Percentiles rank a stretch among this genome's conserved stretches.
These are phyloP conservation scores for Scheffersomyces stipitis DNA, from an alignment of 805 yeast genomes.

Conservation along the genomic window DNA sequence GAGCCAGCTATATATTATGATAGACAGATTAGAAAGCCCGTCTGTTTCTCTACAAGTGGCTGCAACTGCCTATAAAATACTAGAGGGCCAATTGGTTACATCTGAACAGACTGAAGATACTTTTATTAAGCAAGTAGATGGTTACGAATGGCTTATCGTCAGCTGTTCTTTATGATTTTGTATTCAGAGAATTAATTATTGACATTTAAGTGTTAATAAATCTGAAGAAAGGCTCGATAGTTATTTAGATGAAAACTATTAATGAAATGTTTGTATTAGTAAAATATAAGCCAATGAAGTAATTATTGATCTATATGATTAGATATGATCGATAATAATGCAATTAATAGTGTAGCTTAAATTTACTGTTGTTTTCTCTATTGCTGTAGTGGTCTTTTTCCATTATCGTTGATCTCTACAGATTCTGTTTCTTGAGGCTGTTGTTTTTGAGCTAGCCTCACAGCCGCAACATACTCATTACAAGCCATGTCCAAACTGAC, in stretches of 20 bases:
- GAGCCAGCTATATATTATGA: not conserved
- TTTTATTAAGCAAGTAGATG: not conserved
- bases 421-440: constrained; percentile 4
- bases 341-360: no score
- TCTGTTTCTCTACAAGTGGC: not conserved
- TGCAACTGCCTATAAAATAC: not conserved
- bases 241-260: no score
- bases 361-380: no score
- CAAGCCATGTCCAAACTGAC: constrained; percentile 34
- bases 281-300: no score
- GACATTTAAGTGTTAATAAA: no score
- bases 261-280: no score
- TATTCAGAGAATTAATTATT: no score
- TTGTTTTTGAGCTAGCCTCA: constrained; percentile 14
- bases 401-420: constrained; percentile 29
- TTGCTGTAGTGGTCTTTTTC: constrained; percentile 27
- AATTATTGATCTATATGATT: no score
- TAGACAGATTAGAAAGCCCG: not conserved
- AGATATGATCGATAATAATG: no score
- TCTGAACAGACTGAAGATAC: not conserved
- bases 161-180: not conserved
- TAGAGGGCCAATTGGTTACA: not conserved
- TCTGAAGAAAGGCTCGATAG: no score
- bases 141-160: not conserved
- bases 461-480: constrained; percentile 34